Evolutionary conservation across 2,329 filamentous ascomycete genomes (phyloP), one percentile per base, ranked within the genome.

Genomic region (Parafenestella ontariensis): DNA sequence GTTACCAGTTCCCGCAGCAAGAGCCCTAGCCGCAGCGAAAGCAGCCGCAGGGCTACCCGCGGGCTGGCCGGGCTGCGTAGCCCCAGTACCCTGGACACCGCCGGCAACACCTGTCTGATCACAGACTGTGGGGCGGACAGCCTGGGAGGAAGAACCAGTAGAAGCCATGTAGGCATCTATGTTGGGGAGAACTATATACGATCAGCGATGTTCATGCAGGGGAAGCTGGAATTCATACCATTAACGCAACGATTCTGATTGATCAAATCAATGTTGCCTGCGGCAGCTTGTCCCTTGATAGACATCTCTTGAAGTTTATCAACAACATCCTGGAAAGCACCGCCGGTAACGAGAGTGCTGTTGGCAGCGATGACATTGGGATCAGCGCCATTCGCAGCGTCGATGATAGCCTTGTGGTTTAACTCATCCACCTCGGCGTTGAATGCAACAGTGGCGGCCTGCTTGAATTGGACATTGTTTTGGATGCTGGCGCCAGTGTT

Each of bases 341-440:
- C 73, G 8, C 68, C 70, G 28, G 68, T 72, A 8, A 65, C 72
- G 42, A 76, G 70, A 24, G 73, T 76, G 59, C 68, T 70, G 63
- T 75, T 76, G 47, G 73, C 73, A 42, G 68, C 68, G 41, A 68
- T 64, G 45, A 76, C 69, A 17, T 69, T 69, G 42, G 69, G 65
- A 46, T 62, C 41, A 15, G 47, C 24, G 39, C 62, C 58, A 43
- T 69, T 66, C 34, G 66, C 68, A 24, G 61, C 58, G 41, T 75
- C 73, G 47, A 75, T 72, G 52, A 72, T 69, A 41, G 70, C 72
- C 62, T 77, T 77, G 58, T 75, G 72, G 51, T 62, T 72, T 42
- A 76, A 69, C 57, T 76, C 73, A 42, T 76, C 73, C 18, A 75
- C 71, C 54, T 76, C 73, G 40, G 73, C 73, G 52, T 74, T 74